Evolutionary conservation across 495 filamentous ascomycete genomes (phyloP), one percentile per base, ranked within the genome.

Genomic region (Ramalina peruviana): DNA sequence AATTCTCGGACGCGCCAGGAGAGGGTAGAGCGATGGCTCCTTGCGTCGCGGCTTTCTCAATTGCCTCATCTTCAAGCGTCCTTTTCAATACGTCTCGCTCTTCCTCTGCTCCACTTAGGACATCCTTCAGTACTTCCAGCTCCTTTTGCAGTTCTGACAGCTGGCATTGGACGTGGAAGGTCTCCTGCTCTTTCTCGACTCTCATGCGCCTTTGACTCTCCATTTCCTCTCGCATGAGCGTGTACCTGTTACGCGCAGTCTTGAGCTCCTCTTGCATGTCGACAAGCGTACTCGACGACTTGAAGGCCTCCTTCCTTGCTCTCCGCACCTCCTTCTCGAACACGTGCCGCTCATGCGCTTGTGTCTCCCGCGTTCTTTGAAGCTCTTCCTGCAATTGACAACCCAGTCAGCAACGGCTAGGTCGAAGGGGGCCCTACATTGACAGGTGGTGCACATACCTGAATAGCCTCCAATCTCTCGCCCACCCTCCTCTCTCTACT

Each of bases 281-380:
- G 19, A 92, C 81, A 13, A 86, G 59, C 3, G 70, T 67, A 13
- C 85, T 88, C 12, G 86, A 85, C 4, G 82, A 77, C 44, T 86
- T 90, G 68, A 87, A 93, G 0, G 82, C 81, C 57, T 92, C 86
- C 63, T 90, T 93, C 27, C 84, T 72, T n/a, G 82, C 77, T 43
- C 82, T 78, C 41, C 84, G 70, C 36, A 90, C 80, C 60, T 93
- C 87, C 58, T 92, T 93, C 64, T 93, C 86, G 68, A 84, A 90
- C 23, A 88, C 65, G 20, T 77, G 60, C 60, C 83, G 72, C 49
- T 85, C 81, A 59, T 87, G 80, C 15, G 73, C 75, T 55, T 86
- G 75, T 13, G 81, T 81, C 59, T 90, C 84, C 67, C 90, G 88
- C 15, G 75, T 69, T 19, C 76, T 71, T 30, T 82, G 80, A 40